Percentiles rank a stretch among this genome's conserved stretches.
Conservation (phyloP, 1,139 yeast genomes). For the Nakaseomyces bracarensis region DNA sequence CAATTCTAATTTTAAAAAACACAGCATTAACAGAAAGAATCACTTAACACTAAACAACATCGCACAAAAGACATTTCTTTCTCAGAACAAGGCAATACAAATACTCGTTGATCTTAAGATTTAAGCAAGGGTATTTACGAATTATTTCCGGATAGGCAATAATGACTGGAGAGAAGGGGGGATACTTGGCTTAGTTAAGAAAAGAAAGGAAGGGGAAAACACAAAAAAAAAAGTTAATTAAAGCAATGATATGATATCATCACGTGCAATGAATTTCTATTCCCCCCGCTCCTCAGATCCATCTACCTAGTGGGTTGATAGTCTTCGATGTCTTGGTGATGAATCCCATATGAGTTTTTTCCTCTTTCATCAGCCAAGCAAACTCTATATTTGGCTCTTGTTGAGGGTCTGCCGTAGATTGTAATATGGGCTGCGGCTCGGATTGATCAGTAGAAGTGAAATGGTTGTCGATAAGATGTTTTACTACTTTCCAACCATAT, state of each 20-base stretch:
- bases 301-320: background rate
- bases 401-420: background rate
- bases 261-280: background rate
- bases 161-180: too few relatives aligned
- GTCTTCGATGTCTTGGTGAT: background rate
- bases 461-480: conserved; percentile 65
- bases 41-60: too few relatives aligned
- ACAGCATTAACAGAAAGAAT: too few relatives aligned
- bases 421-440: background rate
- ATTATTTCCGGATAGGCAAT: too few relatives aligned
- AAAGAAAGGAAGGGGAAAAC: too few relatives aligned
- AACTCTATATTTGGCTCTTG: background rate
- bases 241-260: too few relatives aligned
- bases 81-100: too few relatives aligned
- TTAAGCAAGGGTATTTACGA: too few relatives aligned
- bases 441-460: conserved; percentile 32
- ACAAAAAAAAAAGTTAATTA: background rate
- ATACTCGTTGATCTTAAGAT: too few relatives aligned
- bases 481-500: conserved; percentile 92
- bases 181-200: background rate
- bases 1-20: too few relatives aligned
- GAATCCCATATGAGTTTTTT: background rate
- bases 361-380: conserved; percentile 1
- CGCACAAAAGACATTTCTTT: too few relatives aligned
- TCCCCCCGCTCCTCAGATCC: background rate